Evolutionary conservation across 495 filamentous ascomycete genomes (phyloP).

Genomic region (Penicillium daleae): DNA sequence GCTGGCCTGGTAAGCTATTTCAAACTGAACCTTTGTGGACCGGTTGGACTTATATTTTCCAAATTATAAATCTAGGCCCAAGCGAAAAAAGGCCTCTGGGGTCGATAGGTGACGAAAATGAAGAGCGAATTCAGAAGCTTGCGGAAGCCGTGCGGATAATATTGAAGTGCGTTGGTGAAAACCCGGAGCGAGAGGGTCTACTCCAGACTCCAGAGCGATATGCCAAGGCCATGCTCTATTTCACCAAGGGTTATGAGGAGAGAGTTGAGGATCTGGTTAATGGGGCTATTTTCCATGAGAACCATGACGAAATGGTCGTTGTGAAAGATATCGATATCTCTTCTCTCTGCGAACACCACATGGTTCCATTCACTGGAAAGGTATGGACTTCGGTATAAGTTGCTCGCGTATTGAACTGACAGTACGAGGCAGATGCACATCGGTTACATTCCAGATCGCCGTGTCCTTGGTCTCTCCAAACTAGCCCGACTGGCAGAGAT

Average conservation of each 20-base stretch:
- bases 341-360: slow-evolving; percentile 94
- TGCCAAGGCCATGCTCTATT: slow-evolving; percentile 95
- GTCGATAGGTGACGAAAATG: slow-evolving; percentile 58
- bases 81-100: too few species aligned
- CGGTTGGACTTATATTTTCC: too few species aligned
- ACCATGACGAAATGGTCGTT: slow-evolving; percentile 95
- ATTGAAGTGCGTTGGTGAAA: slow-evolving; percentile 94
- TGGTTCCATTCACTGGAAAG: slow-evolving; percentile 96
- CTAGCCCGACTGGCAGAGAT: slow-evolving; percentile 94
- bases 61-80: too few species aligned
- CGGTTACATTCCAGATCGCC: slow-evolving; percentile 84
- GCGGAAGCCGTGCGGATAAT: slow-evolving; percentile 86
- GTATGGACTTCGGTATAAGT: slow-evolving; percentile 44
- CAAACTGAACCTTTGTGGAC: too few species aligned
- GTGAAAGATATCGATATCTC: slow-evolving; percentile 98
- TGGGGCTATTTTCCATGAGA: slow-evolving; percentile 93
- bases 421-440: slow-evolving; percentile 82
- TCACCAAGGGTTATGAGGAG: slow-evolving; percentile 99
- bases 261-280: slow-evolving; percentile 93
- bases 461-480: slow-evolving; percentile 95
- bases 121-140: slow-evolving; percentile 73
- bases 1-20: too few species aligned
- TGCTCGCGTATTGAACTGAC: slow-evolving; percentile 19
- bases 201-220: slow-evolving; percentile 86
- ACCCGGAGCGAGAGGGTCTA: slow-evolving; percentile 88